Evolutionary conservation across 2,329 filamentous ascomycete species (phyloP).

Genomic region (Camptophora hylomeconis): DNA sequence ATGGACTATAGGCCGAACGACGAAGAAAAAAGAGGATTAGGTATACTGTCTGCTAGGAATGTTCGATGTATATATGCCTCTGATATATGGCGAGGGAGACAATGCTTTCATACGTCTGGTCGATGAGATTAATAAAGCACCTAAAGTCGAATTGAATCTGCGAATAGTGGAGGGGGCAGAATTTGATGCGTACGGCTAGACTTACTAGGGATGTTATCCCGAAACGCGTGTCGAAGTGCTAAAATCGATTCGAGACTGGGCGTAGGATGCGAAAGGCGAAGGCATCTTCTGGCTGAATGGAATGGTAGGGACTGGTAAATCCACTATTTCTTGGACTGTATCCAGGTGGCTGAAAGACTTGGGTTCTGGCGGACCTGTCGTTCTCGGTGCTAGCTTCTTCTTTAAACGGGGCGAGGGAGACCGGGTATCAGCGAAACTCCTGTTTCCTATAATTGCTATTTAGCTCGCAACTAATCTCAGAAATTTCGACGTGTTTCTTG

Average conservation of each 20-base stretch:
- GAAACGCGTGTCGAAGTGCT: slow-evolving; percentile 3
- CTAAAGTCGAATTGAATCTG: too few relatives aligned
- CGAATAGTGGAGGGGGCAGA: too few relatives aligned
- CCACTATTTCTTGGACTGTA: slow-evolving; percentile 25
- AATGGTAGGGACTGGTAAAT: slow-evolving; percentile 26
- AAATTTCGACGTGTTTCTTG: slow-evolving; percentile 14
- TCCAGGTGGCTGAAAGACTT: slow-evolving; percentile 8
- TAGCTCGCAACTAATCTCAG: slow-evolving; percentile 22
- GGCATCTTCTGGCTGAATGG: slow-evolving; percentile 27
- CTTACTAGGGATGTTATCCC: slow-evolving; percentile 20
- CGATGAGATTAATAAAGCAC: slow-evolving; percentile 13
- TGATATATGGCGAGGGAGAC: slow-evolving; percentile 28
- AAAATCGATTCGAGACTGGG: slow-evolving; percentile 18
- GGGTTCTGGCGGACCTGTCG: background rate
- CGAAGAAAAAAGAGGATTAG: slow-evolving; percentile 26
- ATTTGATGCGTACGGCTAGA: slow-evolving; percentile 11
- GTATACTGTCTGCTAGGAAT: slow-evolving; percentile 34
- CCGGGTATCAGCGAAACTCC: slow-evolving; percentile 22
- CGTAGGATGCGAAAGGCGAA: slow-evolving; percentile 10
- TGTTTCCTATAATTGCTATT: slow-evolving; percentile 30
- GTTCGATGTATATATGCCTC: slow-evolving; percentile 31
- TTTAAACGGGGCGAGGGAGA: slow-evolving; percentile 32
- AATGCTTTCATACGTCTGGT: slow-evolving; percentile 16
- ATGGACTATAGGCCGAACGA: slow-evolving; percentile 25
- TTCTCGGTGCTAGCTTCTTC: slow-evolving; percentile 12